Evolutionary conservation across 176 grass and related monocot species (phyloP).

Genomic region (Microstegium vimineum): DNA sequence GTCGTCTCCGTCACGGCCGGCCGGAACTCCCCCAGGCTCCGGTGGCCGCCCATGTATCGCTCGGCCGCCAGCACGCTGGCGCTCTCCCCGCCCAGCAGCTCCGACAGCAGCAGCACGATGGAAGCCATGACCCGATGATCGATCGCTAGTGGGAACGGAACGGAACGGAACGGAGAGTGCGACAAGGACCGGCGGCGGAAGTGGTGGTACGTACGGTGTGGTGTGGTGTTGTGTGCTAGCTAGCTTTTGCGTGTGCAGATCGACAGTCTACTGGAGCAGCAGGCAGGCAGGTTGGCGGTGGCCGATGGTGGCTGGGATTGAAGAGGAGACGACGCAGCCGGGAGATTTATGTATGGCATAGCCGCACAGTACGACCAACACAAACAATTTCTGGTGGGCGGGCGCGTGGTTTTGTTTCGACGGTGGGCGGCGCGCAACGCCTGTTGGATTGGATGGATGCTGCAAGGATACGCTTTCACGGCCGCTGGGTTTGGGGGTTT

Average conservation of each 20-base stretch:
- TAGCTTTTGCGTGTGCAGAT: neutral
- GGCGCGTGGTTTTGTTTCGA: neutral
- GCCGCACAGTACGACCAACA: fast-evolving
- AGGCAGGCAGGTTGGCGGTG: neutral
- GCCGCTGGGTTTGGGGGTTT: neutral
- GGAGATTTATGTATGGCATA: neutral
- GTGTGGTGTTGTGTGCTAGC: neutral
- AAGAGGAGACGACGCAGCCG: neutral
- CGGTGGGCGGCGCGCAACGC: neutral
- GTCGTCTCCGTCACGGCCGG: neutral
- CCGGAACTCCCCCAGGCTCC: constrained; percentile 26
- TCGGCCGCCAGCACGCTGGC: neutral
- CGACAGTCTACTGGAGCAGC: neutral
- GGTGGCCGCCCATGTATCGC: constrained; percentile 1
- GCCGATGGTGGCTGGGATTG: neutral
- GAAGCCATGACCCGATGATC: constrained; percentile 36
- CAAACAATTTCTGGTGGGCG: neutral
- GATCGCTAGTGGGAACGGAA: too few species aligned
- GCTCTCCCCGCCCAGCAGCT: constrained; percentile 36
- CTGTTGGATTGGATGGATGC: neutral
- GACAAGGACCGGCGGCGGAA: neutral
- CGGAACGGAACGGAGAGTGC: neutral
- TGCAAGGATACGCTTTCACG: neutral
- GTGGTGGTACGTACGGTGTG: too few species aligned
- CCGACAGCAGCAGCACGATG: constrained; percentile 43